phyloP scores from a whole-genome alignment of 2,329 filamentous ascomycete species.

The Chrysosporium queenslandicum region DNA sequence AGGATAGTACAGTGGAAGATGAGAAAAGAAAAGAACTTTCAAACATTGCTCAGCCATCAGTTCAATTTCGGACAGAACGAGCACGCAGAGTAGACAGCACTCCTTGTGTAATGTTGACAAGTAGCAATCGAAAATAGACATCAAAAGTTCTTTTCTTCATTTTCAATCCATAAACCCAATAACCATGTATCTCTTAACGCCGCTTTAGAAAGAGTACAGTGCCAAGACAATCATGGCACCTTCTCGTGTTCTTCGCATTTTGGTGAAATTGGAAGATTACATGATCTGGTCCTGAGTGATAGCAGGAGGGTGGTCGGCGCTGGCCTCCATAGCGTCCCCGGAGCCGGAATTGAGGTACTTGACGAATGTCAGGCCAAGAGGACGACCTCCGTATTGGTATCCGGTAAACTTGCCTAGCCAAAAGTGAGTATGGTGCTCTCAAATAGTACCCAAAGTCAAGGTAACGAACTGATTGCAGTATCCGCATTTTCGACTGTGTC shows the following conservation, averaged over 20 bases:
- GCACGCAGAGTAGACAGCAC: neutral
- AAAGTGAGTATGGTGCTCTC: constrained; percentile 21
- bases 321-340: constrained; percentile 71
- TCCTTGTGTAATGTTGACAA: neutral
- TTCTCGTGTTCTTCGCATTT: neutral
- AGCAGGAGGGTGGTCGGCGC: constrained; percentile 43
- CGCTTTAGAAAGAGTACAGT: neutral
- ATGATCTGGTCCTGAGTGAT: constrained; percentile 98
- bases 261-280: constrained; percentile 41
- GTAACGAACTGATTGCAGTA: constrained; percentile 62
- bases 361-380: constrained; percentile 85
- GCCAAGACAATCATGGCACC: neutral
- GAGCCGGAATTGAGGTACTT: constrained; percentile 70
- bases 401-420: constrained; percentile 77
- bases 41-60: neutral
- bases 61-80: neutral
- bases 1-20: neutral
- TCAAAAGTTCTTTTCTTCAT: neutral
- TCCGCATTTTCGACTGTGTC: constrained; percentile 73
- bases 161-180: neutral
- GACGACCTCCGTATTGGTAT: constrained; percentile 92
- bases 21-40: neutral
- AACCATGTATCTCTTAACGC: neutral
- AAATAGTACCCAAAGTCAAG: neutral
- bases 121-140: neutral